phyloP scores from a whole-genome alignment of 768 basidiomycete species.

The Sarcomyxa edulis region DNA sequence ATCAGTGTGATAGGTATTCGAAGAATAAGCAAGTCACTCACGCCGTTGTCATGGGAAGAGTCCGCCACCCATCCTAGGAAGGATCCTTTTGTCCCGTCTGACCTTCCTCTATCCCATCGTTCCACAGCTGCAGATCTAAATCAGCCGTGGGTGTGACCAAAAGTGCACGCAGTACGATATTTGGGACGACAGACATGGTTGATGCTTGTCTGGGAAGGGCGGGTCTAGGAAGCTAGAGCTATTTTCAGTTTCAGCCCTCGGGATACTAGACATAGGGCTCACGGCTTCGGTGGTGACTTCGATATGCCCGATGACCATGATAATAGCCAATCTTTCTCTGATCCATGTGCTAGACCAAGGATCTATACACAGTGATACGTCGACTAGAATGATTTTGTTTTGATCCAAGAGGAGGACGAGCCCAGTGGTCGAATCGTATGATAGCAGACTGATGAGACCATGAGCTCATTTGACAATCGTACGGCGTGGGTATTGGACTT shows the following conservation, averaged over 20 bases:
- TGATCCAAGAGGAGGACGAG: constrained; percentile 45
- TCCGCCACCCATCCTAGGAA: too few species aligned
- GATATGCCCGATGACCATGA: constrained; percentile 56
- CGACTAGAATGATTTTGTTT: constrained; percentile 48
- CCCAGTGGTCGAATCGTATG: constrained; percentile 46
- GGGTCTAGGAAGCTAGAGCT: constrained; percentile 38
- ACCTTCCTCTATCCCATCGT: constrained; percentile 23
- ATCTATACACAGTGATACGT: constrained; percentile 49
- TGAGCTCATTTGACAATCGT: background rate
- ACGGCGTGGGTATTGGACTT: constrained; percentile 16
- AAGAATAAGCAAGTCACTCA: too few species aligned
- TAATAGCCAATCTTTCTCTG: constrained; percentile 41
- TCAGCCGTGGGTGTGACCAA: constrained; percentile 41
- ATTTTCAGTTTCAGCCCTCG: too few species aligned
- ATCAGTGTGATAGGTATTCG: too few species aligned
- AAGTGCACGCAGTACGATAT: constrained; percentile 49
- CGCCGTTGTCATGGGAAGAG: too few species aligned
- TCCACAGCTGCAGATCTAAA: constrained; percentile 44
- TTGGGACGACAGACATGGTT: constrained; percentile 34
- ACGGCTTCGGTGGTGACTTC: too few species aligned
- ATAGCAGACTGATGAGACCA: constrained; percentile 39
- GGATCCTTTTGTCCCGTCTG: too few species aligned
- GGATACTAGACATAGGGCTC: too few species aligned
- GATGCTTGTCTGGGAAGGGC: constrained; percentile 33
- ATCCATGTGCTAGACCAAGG: constrained; percentile 38